Evolutionary conservation across 768 basidiomycete genomes (phyloP).

Genomic region (Lepiota brunneoincarnata): DNA sequence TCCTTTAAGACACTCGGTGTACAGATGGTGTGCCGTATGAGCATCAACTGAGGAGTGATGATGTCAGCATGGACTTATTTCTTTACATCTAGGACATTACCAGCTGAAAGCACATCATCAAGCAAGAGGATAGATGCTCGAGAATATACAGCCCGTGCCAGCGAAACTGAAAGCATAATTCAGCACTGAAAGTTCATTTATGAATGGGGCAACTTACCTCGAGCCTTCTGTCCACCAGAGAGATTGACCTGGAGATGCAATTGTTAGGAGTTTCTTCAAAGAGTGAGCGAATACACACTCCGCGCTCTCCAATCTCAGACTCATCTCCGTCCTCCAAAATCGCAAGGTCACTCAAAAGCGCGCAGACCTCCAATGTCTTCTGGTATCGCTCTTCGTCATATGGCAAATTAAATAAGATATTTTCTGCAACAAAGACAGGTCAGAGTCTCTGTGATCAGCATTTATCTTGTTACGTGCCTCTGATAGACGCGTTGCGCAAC

Average conservation of each 20-base stretch:
- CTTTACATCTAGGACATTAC: conserved; percentile 23
- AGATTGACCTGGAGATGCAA: conserved; percentile 37
- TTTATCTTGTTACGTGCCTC: conserved; percentile 28
- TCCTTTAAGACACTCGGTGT: conserved; percentile 79
- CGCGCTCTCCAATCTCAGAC: conserved; percentile 85
- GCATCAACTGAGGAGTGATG: conserved; percentile 65
- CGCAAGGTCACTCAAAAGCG: conserved; percentile 69
- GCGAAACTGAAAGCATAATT: conserved; percentile 24
- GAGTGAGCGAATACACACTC: conserved; percentile 38
- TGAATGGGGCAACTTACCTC: conserved; percentile 44
- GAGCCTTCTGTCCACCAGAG: conserved; percentile 65
- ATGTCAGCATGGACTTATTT: not conserved
- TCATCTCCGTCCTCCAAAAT: conserved; percentile 88
- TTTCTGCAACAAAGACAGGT: conserved; percentile 29
- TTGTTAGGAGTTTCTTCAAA: not conserved
- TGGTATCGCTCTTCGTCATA: conserved; percentile 78
- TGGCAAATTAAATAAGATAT: conserved; percentile 81
- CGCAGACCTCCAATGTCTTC: conserved; percentile 75
- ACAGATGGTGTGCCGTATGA: conserved; percentile 89
- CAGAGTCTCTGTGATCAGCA: not conserved
- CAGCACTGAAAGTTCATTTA: conserved; percentile 40
- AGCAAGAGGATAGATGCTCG: conserved; percentile 78
- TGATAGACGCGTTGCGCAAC: conserved; percentile 65
- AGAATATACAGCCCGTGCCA: conserved; percentile 84
- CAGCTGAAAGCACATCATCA: conserved; percentile 74